Evolutionary conservation across 805 yeast species (phyloP), one percentile per base, ranked within the genome.

Genomic region (Metschnikowia santaceciliae): DNA sequence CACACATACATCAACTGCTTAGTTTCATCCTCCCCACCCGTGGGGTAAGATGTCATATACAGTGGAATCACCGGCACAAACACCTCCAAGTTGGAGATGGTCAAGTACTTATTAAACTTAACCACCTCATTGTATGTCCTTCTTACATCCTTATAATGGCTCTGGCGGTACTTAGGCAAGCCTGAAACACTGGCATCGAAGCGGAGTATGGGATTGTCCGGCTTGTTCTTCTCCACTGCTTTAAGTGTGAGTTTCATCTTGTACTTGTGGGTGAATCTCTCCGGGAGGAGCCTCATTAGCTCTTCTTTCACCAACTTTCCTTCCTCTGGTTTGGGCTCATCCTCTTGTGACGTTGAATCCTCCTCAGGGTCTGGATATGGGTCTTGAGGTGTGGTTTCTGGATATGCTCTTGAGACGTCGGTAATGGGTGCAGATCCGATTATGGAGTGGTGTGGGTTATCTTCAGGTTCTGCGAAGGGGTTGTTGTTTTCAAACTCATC

Each of bases 41-140:
- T 73, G 23, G 96, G 96, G 62, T 83, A 91, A 17, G 90, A 78
- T 1, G 96, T 86, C 6, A 74, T 77, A 1, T 94, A 74, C 19
- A 75, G 71, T 0, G 98, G 97, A 39, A 94, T 73, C 5, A 95
- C 83, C 0, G 98, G 97, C 3, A 94, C 90, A 69, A 92, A 90
- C 50, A 94, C 91, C 66, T 94, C 98, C 32, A 92, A 84, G 61
- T 90, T 86, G 36, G 95, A 88, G 19, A 84, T 83, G 50, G 83
- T 82, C 55, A 94, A 71, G 63, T 87, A 92, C 57, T 82, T 82
- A 68, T 88, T 88, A 61, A 94, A 81, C 53, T 83, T 80, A 32
- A 79, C 80, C 57, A 90, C 76, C 66, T 94, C 99, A 52, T 78
- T 78, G 63, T 82, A 86, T 0, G 96, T 84, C 52, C 97, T 80